phyloP scores from a whole-genome alignment of 805 yeast genomes.

The Blastobotrys muscicola region DNA sequence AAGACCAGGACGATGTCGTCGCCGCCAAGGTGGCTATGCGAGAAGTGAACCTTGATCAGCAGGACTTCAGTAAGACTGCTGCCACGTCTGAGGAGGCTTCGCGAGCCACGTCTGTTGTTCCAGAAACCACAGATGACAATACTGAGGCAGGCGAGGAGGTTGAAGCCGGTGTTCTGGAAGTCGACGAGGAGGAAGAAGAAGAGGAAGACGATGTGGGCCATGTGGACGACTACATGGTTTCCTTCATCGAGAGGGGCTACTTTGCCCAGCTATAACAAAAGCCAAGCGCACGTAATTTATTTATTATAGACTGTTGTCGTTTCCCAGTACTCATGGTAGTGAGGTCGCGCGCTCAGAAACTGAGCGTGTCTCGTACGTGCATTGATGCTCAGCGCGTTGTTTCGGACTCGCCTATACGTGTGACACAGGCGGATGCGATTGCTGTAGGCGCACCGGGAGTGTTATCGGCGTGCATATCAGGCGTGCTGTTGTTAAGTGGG shows the following conservation, averaged over 20 bases:
- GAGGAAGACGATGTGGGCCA: slow-evolving; percentile 56
- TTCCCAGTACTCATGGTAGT: too few species aligned
- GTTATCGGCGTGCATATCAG: too few species aligned
- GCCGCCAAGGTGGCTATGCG: slow-evolving; percentile 87
- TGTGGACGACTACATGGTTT: slow-evolving; percentile 93
- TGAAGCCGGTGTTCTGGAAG: slow-evolving; percentile 1
- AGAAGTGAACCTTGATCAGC: slow-evolving; percentile 75
- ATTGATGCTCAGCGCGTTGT: too few species aligned
- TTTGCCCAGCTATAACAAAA: slow-evolving; percentile 30
- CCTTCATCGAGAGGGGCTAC: slow-evolving; percentile 76
- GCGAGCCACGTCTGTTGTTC: slow-evolving; percentile 1
- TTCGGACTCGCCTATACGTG: too few species aligned
- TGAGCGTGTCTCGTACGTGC: too few species aligned
- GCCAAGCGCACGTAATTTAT: too few species aligned
- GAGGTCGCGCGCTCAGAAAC: too few species aligned
- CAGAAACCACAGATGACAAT: slow-evolving; percentile 2
- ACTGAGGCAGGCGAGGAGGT: neutral
- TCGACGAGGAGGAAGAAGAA: slow-evolving; percentile 8
- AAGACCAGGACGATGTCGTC: slow-evolving; percentile 65
- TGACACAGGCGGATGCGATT: too few species aligned
- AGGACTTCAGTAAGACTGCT: slow-evolving; percentile 47
- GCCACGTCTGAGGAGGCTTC: slow-evolving; percentile 18
- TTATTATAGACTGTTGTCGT: too few species aligned
- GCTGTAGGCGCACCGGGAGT: too few species aligned
- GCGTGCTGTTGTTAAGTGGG: too few species aligned